Base-by-base conservation (phyloP, 2,329 filamentous ascomycete species). In the Nigrospora sphaerica region DNA sequence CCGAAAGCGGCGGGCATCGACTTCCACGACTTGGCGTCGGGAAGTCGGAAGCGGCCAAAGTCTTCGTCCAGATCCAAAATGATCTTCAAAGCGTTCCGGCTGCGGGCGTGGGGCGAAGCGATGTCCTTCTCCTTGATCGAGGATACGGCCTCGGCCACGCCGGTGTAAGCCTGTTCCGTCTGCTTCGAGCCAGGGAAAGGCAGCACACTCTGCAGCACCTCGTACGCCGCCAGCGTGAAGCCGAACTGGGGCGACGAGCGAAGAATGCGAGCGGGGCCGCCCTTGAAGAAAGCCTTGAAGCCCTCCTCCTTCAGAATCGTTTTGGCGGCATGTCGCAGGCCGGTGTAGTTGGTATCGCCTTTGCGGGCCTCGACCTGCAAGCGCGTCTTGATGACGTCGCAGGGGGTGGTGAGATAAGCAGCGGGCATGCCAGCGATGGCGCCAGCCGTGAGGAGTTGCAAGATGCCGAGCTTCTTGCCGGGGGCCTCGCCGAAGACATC, bases 361-460 rank as follows among this genome's bases (percentile, higher is more conserved):
- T 97, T 97, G 54, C 93, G 86, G 18, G 92, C 91, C 69, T 98
- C 93, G 49, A 98, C 93, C 68, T 98, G 93, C 49, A 98, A 78
- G 64, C 93, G 86, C 3, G 93, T 98, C 78, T 98, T 98, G 83
- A 98, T 97, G 51, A 98, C 93, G 62, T 98, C 93, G 73, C 88
- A 96, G 0, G 93, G 93, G 2, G 93, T 98, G 19, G 93, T 98
- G 52, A 98, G 77, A 72, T 98, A 98, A 9, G 88, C 88, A 6
- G 88, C 88, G 6, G 88, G 88, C 86, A 93, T 93, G 69, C 88
- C 88, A 32, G 88, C 88, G 54, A 98, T 96, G 49, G 93, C 93
- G 72, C 93, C 93, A 9, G 93, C 90, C 17, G 88, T 93, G 52
- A 98, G 78, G 47, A 98, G 85, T 71, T 97, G 92, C 35, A 95